Evolutionary conservation across 129 eudicot species (phyloP).

Genomic region (Ambrosia artemisiifolia): DNA sequence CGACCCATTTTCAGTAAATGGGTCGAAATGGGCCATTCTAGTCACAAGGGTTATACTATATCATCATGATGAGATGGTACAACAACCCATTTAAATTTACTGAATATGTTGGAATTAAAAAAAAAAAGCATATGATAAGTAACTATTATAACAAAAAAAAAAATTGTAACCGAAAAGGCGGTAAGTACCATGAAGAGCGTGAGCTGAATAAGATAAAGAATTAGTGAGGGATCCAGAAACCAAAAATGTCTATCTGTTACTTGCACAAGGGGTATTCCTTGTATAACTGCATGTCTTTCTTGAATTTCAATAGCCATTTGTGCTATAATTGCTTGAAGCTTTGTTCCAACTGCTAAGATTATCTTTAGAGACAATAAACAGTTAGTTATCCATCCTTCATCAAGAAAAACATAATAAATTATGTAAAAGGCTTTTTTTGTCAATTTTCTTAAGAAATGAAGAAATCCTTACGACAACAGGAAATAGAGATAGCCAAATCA

Average conservation of each 20-base stretch:
- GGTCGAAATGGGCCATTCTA: neutral
- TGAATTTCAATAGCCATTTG: constrained; percentile 65
- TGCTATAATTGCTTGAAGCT: constrained; percentile 80
- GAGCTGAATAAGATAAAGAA: constrained; percentile 39
- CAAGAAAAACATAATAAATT: neutral
- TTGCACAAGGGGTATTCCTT: constrained; percentile 45
- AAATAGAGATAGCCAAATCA: constrained; percentile 72
- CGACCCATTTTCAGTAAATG: neutral
- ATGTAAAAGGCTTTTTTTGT: too few species aligned
- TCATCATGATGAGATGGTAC: constrained; percentile 13
- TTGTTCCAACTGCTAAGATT: constrained; percentile 84
- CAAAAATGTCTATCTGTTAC: constrained; percentile 38
- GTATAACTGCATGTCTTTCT: constrained; percentile 34
- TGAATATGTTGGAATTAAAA: neutral
- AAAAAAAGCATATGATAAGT: too few species aligned
- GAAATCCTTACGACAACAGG: constrained; percentile 67
- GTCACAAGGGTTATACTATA: constrained; percentile 1
- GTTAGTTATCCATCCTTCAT: constrained; percentile 15
- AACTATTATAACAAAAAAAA: too few species aligned
- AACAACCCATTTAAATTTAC: neutral
- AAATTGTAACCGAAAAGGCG: neutral
- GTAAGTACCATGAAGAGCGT: constrained; percentile 32
- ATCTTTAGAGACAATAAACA: constrained; percentile 40
- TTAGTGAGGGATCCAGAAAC: constrained; percentile 32
- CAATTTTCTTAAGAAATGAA: neutral